Evolutionary conservation across 345 rosid species (phyloP).

Genomic region (Capsella bursapastoris): DNA sequence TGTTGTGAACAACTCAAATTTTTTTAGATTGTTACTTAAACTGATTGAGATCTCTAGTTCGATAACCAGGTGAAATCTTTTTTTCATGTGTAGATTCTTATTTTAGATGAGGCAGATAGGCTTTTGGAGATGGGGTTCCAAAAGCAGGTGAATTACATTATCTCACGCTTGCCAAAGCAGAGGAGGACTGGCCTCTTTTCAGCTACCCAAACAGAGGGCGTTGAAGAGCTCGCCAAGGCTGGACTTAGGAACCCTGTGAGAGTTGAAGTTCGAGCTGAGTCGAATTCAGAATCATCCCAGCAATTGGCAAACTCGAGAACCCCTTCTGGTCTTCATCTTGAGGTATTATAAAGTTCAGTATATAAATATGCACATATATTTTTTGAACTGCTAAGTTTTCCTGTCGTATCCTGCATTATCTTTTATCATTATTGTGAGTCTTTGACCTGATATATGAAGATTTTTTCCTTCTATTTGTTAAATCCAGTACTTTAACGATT

Average conservation of each 20-base stretch:
- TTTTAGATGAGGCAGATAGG: constrained; percentile 95
- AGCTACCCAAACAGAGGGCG: constrained; percentile 96
- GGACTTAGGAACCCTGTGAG: constrained; percentile 90
- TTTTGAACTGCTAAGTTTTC: constrained; percentile 5
- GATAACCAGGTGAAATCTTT: neutral
- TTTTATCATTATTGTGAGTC: neutral
- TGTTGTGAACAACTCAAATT: neutral
- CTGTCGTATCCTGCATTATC: neutral
- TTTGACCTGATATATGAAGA: neutral
- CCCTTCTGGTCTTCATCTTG: constrained; percentile 85
- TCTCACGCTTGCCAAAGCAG: constrained; percentile 89
- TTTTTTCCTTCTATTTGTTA: constrained; percentile 4
- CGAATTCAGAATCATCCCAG: constrained; percentile 53
- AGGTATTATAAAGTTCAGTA: constrained; percentile 50
- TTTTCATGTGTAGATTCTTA: constrained; percentile 66
- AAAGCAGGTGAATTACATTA: constrained; percentile 73
- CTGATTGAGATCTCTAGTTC: neutral
- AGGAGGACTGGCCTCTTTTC: constrained; percentile 97
- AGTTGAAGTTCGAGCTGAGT: constrained; percentile 85
- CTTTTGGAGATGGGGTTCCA: constrained; percentile 95
- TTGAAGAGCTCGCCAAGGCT: constrained; percentile 85
- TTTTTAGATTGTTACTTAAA: constrained; percentile 1
- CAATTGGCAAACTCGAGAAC: constrained; percentile 64
- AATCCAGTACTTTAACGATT: neutral
- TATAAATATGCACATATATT: neutral